These are phyloP conservation scores for Gossypium schwendimanii DNA, from an alignment of 441 rosid genomes.

Conservation along the genomic window DNA sequence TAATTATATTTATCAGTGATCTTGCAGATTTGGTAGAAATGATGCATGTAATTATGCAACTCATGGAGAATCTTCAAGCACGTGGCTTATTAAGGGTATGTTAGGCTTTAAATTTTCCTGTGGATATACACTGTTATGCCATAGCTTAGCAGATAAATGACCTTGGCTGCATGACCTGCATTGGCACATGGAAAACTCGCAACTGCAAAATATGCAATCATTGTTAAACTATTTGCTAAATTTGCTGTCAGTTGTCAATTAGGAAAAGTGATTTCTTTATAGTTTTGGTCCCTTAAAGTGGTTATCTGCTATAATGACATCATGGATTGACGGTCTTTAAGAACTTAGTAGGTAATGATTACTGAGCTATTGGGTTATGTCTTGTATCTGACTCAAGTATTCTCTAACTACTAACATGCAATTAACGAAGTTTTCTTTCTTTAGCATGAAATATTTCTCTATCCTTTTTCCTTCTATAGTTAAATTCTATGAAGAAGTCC, in stretches of 20 bases:
- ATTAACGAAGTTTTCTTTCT: not conserved
- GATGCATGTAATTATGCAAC: constrained; percentile 53
- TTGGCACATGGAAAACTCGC: not conserved
- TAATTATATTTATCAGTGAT: constrained; percentile 55
- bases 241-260: not conserved
- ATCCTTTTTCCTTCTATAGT: not conserved
- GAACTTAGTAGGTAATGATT: not conserved
- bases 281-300: not conserved
- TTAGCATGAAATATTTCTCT: not conserved
- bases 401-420: not conserved
- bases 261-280: not conserved
- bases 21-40: constrained; percentile 92
- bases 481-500: not conserved
- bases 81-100: constrained; percentile 93
- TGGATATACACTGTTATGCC: not conserved
- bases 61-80: constrained; percentile 87
- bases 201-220: not conserved
- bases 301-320: not conserved
- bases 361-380: not conserved
- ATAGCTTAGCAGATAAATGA: not conserved
- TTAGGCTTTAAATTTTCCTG: constrained; percentile 10
- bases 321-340: not conserved
- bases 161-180: not conserved
- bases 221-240: not conserved
- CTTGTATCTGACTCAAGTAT: not conserved